Percentiles rank a stretch among this genome's conserved stretches.
These are phyloP conservation scores for Aechmea fasciata DNA, from an alignment of 176 grass and related monocot genomes.

Conservation along the genomic window DNA sequence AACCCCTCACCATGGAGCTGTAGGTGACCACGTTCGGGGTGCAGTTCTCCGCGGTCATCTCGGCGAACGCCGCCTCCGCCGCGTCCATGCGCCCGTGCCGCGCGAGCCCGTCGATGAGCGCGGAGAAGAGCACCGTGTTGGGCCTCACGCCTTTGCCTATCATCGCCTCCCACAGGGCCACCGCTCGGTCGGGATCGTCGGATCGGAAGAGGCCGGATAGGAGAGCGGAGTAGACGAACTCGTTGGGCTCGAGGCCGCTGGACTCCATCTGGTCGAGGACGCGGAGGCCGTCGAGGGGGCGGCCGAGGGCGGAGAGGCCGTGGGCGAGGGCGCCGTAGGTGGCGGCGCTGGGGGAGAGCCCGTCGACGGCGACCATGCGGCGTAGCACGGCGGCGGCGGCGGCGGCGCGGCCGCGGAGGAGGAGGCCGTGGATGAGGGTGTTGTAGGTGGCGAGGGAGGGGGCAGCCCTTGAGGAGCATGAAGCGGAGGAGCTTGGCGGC, in stretches of 20 bases:
- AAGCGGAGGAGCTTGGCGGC: conserved; percentile 53
- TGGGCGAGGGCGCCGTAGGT: conserved; percentile 71
- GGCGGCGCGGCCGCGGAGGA: conserved; percentile 32
- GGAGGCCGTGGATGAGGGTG: conserved; percentile 61
- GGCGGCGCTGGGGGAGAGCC: conserved; percentile 30
- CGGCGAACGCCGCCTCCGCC: conserved; percentile 41
- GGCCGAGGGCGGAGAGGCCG: conserved; percentile 61
- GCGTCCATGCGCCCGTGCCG: conserved; percentile 42
- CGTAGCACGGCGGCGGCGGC: conserved; percentile 35
- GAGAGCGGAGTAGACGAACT: conserved; percentile 67
- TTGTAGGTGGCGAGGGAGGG: conserved; percentile 60
- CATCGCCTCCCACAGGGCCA: conserved; percentile 62
- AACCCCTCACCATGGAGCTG: conserved; percentile 55
- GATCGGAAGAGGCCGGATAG: conserved; percentile 63
- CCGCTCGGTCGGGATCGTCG: conserved; percentile 36
- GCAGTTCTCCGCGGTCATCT: conserved; percentile 52
- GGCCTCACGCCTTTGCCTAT: conserved; percentile 22
- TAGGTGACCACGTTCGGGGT: conserved; percentile 71
- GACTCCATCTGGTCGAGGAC: conserved; percentile 54
- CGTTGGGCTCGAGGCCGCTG: conserved; percentile 39
- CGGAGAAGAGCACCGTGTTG: conserved; percentile 65
- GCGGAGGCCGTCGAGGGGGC: conserved; percentile 48
- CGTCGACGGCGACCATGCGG: conserved; percentile 51
- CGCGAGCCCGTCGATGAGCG: conserved; percentile 65
- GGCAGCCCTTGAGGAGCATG: conserved; percentile 79